Evolutionary conservation across 2,329 filamentous ascomycete genomes (phyloP).

Genomic region (Clarireedia hainanense): DNA sequence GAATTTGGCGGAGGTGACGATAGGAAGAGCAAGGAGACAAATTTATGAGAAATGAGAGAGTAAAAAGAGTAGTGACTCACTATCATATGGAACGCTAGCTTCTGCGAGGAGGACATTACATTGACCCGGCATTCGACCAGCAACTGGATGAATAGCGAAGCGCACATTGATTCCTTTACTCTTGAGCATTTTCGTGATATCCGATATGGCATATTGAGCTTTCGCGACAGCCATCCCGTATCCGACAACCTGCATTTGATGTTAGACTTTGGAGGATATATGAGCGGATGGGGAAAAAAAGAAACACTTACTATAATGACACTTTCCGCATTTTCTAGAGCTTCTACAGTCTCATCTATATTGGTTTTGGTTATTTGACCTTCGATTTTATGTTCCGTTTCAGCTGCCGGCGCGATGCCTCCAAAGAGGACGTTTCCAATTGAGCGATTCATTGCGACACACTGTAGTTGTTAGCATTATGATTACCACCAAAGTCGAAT

Average conservation of each 20-base stretch:
- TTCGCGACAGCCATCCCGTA: conserved; percentile 95
- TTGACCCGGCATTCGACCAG: conserved; percentile 86
- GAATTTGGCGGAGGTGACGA: too few relatives aligned
- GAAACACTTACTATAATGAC: conserved; percentile 58
- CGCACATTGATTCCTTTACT: conserved; percentile 71
- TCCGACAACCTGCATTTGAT: conserved; percentile 46
- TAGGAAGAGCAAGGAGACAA: too few relatives aligned
- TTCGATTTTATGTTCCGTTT: conserved; percentile 66
- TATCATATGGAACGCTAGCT: conserved; percentile 82
- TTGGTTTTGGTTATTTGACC: conserved; percentile 71
- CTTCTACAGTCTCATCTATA: conserved; percentile 73
- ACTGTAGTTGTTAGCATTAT: conserved; percentile 39
- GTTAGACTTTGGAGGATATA: neutral
- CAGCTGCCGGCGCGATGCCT: conserved; percentile 59
- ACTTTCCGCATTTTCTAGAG: conserved; percentile 66
- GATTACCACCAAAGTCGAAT: neutral
- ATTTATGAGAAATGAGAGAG: neutral
- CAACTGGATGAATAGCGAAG: conserved; percentile 86
- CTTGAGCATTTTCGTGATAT: conserved; percentile 70
- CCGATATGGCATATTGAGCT: conserved; percentile 82
- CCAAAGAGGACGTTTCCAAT: conserved; percentile 87
- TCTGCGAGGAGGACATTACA: conserved; percentile 88
- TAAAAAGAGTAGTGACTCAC: conserved; percentile 26
- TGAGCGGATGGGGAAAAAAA: neutral
- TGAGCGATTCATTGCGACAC: conserved; percentile 85